These are phyloP conservation scores for Epichloe sp. DNA, from an alignment of 2,329 filamentous ascomycete species.

Conservation along the genomic window DNA sequence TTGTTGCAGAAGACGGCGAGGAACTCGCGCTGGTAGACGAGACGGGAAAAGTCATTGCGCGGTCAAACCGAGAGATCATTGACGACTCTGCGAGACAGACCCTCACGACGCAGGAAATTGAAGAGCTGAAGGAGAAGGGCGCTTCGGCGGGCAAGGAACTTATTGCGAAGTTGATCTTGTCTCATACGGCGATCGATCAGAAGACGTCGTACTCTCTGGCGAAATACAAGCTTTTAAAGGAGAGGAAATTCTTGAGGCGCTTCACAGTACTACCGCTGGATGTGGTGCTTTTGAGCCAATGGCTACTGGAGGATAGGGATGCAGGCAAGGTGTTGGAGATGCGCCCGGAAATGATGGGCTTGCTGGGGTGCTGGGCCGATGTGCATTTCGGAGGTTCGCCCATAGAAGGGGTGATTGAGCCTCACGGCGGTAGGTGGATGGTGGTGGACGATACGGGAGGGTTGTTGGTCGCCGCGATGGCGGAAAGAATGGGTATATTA, in stretches of 20 bases:
- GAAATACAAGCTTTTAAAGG: constrained; percentile 92
- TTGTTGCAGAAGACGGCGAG: constrained; percentile 24
- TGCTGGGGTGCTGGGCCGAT: constrained; percentile 83
- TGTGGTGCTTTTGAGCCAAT: constrained; percentile 60
- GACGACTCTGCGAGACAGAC: constrained; percentile 58
- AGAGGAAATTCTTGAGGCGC: constrained; percentile 80
- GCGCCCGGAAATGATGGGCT: constrained; percentile 66
- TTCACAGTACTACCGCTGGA: constrained; percentile 81
- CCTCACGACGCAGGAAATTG: constrained; percentile 62
- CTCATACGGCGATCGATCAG: constrained; percentile 79
- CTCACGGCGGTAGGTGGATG: constrained; percentile 49
- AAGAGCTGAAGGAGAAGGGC: constrained; percentile 60
- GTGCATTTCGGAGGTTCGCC: constrained; percentile 48
- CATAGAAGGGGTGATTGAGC: constrained; percentile 12
- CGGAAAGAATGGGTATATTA: constrained; percentile 78
- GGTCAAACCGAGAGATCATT: constrained; percentile 45
- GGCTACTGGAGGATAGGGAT: constrained; percentile 70
- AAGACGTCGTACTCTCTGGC: constrained; percentile 90
- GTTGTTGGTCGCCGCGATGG: constrained; percentile 67
- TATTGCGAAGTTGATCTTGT: constrained; percentile 83
- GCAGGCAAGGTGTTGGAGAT: constrained; percentile 71
- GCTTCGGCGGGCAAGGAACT: constrained; percentile 74
- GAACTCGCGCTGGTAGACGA: constrained; percentile 31
- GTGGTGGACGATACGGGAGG: constrained; percentile 82
- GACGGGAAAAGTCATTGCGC: constrained; percentile 32